Conservation (phyloP, 2,329 filamentous ascomycete genomes). For the Trichoderma sp. region DNA sequence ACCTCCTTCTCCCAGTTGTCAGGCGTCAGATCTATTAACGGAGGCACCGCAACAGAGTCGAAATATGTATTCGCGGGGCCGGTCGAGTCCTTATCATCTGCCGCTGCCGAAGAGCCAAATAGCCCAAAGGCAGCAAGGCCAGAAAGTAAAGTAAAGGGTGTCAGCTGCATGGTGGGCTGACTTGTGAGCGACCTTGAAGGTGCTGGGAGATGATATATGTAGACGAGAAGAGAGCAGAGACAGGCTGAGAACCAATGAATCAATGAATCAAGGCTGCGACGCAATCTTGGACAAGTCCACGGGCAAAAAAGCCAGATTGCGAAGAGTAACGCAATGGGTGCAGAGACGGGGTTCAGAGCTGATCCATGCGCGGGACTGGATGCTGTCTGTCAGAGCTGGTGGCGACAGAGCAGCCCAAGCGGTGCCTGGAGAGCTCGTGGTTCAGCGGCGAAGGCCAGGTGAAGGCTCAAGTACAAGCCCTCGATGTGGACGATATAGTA, state of each 20-base stretch:
- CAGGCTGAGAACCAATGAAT: not conserved
- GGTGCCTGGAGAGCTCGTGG: not conserved
- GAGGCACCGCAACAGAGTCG: slow-evolving; percentile 67
- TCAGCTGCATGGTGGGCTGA: slow-evolving; percentile 36
- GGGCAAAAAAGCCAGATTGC: not conserved
- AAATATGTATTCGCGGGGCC: slow-evolving; percentile 57
- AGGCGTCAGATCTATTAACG: slow-evolving; percentile 61
- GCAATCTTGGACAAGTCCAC: not conserved
- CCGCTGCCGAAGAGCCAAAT: slow-evolving; percentile 17
- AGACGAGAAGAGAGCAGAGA: not conserved
- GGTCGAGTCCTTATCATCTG: slow-evolving; percentile 35
- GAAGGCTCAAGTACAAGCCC: not conserved
- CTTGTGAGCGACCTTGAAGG: not conserved
- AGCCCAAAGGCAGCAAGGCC: slow-evolving; percentile 39
- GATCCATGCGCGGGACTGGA: slow-evolving; percentile 12
- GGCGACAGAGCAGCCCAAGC: slow-evolving; percentile 4
- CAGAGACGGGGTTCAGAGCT: not conserved
- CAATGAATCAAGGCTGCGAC: not conserved
- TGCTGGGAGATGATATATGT: not conserved
- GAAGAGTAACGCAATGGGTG: not conserved
- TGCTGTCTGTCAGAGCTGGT: not conserved
- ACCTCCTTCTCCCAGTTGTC: slow-evolving; percentile 59
- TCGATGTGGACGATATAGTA: not conserved
- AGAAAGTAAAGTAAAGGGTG: slow-evolving; percentile 49
- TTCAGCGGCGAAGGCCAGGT: not conserved